These are phyloP conservation scores for Protomyces gravidus DNA, from an alignment of 1,139 yeast species.

Conservation along the genomic window DNA sequence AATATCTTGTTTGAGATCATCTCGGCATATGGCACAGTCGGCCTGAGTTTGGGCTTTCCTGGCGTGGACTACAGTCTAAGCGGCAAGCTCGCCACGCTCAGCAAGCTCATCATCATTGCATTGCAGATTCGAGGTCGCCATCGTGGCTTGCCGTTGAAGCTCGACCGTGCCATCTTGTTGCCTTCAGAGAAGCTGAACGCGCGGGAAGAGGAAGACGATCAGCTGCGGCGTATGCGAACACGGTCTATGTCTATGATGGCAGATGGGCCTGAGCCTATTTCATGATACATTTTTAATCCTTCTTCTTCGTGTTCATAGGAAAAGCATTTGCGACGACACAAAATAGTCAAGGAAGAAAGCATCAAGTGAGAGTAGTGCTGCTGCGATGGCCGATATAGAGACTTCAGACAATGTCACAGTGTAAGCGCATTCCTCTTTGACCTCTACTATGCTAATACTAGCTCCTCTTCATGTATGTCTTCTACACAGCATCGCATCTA, in stretches of 20 bases:
- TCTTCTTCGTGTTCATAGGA: background rate
- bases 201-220: background rate
- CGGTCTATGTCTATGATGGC: background rate
- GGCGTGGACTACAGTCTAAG: slow-evolving; percentile 62
- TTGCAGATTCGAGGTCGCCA: slow-evolving; percentile 93
- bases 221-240: background rate
- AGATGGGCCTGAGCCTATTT: background rate
- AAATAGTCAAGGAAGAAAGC: too few relatives aligned
- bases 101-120: slow-evolving; percentile 79
- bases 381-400: slow-evolving; percentile 3
- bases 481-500: background rate
- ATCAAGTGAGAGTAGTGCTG: too few relatives aligned
- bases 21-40: slow-evolving; percentile 60
- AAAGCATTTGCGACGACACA: background rate
- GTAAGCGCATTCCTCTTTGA: background rate
- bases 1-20: slow-evolving; percentile 77
- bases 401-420: background rate
- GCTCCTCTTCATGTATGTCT: background rate
- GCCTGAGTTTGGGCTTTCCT: slow-evolving; percentile 47
- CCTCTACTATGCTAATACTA: background rate
- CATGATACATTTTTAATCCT: background rate
- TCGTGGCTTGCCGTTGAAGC: slow-evolving; percentile 89
- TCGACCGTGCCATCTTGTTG: slow-evolving; percentile 89
- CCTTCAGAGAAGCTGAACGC: slow-evolving; percentile 62
- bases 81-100: slow-evolving; percentile 63